Conservation (phyloP, 345 rosid species). For the Ceriops zippeliana region DNA sequence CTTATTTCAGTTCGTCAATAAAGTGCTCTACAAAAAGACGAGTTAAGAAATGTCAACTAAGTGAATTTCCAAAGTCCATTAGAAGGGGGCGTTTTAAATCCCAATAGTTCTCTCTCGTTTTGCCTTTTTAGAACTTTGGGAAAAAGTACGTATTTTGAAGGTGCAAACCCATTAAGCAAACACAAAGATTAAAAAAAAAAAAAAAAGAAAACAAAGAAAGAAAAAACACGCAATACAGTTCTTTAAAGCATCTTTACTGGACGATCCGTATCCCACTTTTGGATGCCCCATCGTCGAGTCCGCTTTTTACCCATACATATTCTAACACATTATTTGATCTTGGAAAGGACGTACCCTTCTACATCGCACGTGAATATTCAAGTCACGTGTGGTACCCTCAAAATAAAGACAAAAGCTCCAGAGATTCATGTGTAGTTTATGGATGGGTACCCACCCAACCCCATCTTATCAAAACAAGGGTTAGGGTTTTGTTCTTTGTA, state of each 20-base stretch:
- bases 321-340: background rate
- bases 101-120: background rate
- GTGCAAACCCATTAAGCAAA: constrained; percentile 31
- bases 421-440: no score
- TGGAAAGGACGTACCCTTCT: constrained; percentile 28
- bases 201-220: background rate
- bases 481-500: constrained; percentile 24
- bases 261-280: constrained; percentile 45
- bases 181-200: background rate
- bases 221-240: background rate
- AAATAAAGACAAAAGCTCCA: constrained; percentile 20
- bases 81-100: constrained; percentile 19
- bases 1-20: constrained; percentile 16
- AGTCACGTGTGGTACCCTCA: constrained; percentile 34
- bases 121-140: background rate
- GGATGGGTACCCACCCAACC: background rate
- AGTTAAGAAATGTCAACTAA: constrained; percentile 26
- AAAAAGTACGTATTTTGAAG: background rate
- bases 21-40: constrained; percentile 20
- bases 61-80: constrained; percentile 19
- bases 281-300: constrained; percentile 14
- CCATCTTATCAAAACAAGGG: constrained; percentile 23
- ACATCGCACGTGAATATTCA: constrained; percentile 35
- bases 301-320: background rate
- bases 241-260: constrained; percentile 39